These are phyloP conservation scores for Platismatia glauca DNA, from an alignment of 495 filamentous ascomycete genomes.

Conservation along the genomic window DNA sequence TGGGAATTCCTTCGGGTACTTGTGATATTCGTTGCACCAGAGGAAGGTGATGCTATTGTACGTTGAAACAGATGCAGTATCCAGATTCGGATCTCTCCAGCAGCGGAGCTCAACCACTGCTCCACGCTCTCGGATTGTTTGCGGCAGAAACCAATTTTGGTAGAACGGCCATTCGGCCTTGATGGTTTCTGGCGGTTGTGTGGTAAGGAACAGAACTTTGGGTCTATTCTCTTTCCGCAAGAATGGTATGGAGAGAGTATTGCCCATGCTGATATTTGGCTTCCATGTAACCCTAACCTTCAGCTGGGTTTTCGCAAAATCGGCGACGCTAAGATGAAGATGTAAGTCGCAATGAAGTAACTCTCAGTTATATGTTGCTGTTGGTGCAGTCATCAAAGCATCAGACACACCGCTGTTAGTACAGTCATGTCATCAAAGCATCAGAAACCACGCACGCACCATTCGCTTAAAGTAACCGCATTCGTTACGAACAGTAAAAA, in stretches of 20 bases:
- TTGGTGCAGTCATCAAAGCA: no score
- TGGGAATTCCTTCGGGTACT: background rate
- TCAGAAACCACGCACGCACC: background rate
- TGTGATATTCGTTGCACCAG: slow-evolving; percentile 2
- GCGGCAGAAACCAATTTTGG: background rate
- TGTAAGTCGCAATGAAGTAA: background rate
- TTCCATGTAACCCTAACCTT: background rate
- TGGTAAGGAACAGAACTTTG: slow-evolving; percentile 22
- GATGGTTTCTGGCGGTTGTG: background rate
- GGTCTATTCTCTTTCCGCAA: slow-evolving; percentile 11
- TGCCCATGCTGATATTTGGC: background rate
- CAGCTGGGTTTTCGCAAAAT: background rate
- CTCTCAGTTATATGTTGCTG: no score
- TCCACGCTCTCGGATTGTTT: background rate
- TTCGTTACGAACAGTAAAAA: background rate
- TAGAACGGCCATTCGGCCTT: slow-evolving; percentile 6
- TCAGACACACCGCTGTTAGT: no score
- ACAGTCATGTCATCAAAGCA: no score
- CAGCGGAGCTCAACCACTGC: background rate
- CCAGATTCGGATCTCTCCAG: background rate
- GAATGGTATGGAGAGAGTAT: background rate
- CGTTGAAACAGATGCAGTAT: background rate
- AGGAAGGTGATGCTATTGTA: background rate
- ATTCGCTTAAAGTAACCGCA: background rate
- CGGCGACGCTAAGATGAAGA: background rate